Base-by-base conservation (phyloP, 1,284 basidiomycete species). In the Ustilago vetiveriae region DNA sequence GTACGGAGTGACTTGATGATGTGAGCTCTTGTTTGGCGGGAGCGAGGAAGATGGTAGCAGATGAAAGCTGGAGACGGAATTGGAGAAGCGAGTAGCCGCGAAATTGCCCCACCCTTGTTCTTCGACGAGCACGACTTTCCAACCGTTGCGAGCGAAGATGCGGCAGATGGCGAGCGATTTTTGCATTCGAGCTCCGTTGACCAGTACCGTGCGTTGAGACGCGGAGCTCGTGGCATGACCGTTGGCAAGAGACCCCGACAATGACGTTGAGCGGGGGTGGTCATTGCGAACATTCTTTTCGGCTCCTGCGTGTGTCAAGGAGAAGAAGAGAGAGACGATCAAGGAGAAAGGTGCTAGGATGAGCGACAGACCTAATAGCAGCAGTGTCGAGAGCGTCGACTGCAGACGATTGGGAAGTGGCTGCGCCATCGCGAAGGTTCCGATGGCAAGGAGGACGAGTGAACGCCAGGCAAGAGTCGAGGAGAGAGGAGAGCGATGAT, bases 131-230 rank as follows among this genome's bases (percentile, higher is more conserved):
- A 84, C 79, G 3, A 84, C 83, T n/a, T 75, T 72, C 75, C 81
- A 84, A n/a, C 84, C 84, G 27, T 82, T 81, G 40, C 80, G 72
- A 23, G 81, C 81, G 56, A 84, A 82, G 0, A 83, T 82, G 24
- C 84, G 66, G n/a, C 81, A 82, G 30, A 84, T 72, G 77, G 76
- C 79, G 50, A 84, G 73, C 21, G 83, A 80, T 53, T 84, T 84
- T 22, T 82, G 78, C 81, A 83, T 84, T n/a, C 83, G 71, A 17
- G 82, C 83, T 26, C 84, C 84, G 53, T 81, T 84, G 44, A 84
- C 78, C 7, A 84, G 79, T 8, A 83, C 84, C 17, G 68, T 80
- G n/a, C 59, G 49, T 45, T 64, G 52, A 26, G 21, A 14, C 2
- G 7, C 6, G 0, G 33, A 2, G 10, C 33, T 22, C 4, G 19